Conservation (phyloP, 495 filamentous ascomycete genomes). For the Neurospora sp. region DNA sequence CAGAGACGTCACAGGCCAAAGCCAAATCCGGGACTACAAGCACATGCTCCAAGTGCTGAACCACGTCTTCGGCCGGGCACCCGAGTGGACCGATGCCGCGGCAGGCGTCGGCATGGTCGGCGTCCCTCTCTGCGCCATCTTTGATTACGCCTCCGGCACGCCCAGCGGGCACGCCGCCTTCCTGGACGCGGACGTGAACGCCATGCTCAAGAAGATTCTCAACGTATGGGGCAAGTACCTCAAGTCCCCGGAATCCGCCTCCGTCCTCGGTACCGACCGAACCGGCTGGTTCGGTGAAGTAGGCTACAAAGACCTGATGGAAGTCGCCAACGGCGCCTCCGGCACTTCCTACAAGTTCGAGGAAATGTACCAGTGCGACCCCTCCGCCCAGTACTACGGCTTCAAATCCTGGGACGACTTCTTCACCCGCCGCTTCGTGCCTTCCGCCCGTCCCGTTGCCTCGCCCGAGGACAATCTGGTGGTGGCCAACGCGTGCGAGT, state of each 20-base stretch:
- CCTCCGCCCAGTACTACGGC: slow-evolving; percentile 40
- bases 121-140: slow-evolving; percentile 55
- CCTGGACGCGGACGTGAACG: slow-evolving; percentile 56
- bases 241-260: slow-evolving; percentile 44
- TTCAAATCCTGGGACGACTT: slow-evolving; percentile 70
- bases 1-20: slow-evolving; percentile 47
- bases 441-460: slow-evolving; percentile 47
- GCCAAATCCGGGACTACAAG: slow-evolving; percentile 51
- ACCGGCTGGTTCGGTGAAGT: slow-evolving; percentile 54
- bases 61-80: slow-evolving; percentile 50
- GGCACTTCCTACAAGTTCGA: slow-evolving; percentile 39
- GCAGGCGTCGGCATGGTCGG: slow-evolving; percentile 53
- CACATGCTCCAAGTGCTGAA: slow-evolving; percentile 59
- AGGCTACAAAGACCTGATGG: slow-evolving; percentile 33
- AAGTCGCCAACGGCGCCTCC: slow-evolving; percentile 36
- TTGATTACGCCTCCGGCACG: slow-evolving; percentile 69
- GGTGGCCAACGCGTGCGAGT: slow-evolving; percentile 59
- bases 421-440: slow-evolving; percentile 52
- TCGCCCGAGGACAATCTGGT: slow-evolving; percentile 42
- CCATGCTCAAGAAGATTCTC: slow-evolving; percentile 56
- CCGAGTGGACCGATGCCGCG: slow-evolving; percentile 47
- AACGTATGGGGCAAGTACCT: slow-evolving; percentile 59
- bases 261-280: slow-evolving; percentile 40
- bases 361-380: slow-evolving; percentile 43
- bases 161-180: slow-evolving; percentile 56